Percentiles rank a stretch among this genome's conserved stretches.
These are phyloP conservation scores for Diaporthe humulicola DNA, from an alignment of 2,329 filamentous ascomycete species.

Conservation along the genomic window DNA sequence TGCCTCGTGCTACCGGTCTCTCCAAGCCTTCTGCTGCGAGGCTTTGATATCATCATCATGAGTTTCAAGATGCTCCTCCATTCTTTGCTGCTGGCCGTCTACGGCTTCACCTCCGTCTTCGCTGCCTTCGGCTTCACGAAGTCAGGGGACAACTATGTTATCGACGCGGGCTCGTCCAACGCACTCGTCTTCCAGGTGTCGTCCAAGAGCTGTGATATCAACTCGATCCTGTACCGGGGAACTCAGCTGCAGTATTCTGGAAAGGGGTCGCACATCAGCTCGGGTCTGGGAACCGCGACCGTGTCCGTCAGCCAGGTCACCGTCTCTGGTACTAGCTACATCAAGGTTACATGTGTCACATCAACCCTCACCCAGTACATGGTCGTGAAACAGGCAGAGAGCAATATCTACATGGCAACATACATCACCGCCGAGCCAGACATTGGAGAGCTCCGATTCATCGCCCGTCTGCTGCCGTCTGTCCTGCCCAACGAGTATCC, in stretches of 20 bases:
- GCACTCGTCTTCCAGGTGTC: slow-evolving; percentile 32
- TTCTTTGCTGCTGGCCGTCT: slow-evolving; percentile 43
- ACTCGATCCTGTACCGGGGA: slow-evolving; percentile 63
- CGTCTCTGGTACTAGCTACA: slow-evolving; percentile 51
- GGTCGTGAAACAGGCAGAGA: slow-evolving; percentile 62
- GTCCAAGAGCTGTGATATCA: slow-evolving; percentile 64
- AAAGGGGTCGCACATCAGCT: slow-evolving; percentile 64
- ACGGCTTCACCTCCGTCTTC: slow-evolving; percentile 46
- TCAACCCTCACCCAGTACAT: slow-evolving; percentile 63
- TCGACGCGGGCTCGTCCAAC: slow-evolving; percentile 53
- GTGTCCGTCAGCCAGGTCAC: slow-evolving; percentile 50
- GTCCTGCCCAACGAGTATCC: slow-evolving; percentile 50
- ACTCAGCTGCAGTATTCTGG: slow-evolving; percentile 63
- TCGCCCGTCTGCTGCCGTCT: slow-evolving; percentile 49
- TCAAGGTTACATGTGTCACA: slow-evolving; percentile 64
- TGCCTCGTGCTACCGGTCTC: background rate
- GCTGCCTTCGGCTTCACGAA: slow-evolving; percentile 51
- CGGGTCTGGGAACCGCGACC: slow-evolving; percentile 64
- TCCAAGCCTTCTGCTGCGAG: slow-evolving; percentile 20
- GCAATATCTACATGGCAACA: slow-evolving; percentile 65
- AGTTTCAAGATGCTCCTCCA: slow-evolving; percentile 44
- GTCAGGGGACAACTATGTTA: slow-evolving; percentile 52
- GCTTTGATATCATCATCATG: slow-evolving; percentile 23
- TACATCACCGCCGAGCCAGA: slow-evolving; percentile 61
- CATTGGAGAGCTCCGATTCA: slow-evolving; percentile 66